A percentile compares a stretch with the other conserved stretches of the same genome.
These are phyloP conservation scores for Dryas octopetala DNA, from an alignment of 306 rosid genomes.

Conservation along the genomic window DNA sequence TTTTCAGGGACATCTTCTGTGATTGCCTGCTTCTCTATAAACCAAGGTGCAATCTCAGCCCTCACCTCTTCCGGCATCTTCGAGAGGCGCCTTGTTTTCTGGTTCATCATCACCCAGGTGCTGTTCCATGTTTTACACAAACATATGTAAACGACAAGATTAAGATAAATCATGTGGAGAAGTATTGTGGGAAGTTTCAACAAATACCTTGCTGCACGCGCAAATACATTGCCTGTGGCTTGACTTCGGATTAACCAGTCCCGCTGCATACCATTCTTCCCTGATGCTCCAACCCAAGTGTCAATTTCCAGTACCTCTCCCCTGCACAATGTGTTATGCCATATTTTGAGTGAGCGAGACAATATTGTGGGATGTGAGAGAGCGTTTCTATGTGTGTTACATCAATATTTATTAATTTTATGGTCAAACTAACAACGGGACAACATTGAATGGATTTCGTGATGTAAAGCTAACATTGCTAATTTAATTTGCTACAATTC, in stretches of 20 bases:
- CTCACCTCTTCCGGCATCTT: slow-evolving; percentile 91
- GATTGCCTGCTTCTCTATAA: slow-evolving; percentile 72
- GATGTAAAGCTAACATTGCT: too few relatives aligned
- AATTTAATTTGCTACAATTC: too few relatives aligned
- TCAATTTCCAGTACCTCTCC: slow-evolving; percentile 85
- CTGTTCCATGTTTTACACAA: slow-evolving; percentile 47
- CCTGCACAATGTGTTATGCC: slow-evolving; percentile 43
- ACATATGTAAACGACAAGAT: slow-evolving; percentile 11
- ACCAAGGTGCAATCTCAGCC: slow-evolving; percentile 84
- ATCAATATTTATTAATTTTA: too few relatives aligned
- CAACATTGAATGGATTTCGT: too few relatives aligned
- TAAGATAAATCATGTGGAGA: neutral
- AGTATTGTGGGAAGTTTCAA: neutral
- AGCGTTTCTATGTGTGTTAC: too few relatives aligned
- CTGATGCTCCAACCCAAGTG: slow-evolving; percentile 96
- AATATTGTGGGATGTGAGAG: too few relatives aligned
- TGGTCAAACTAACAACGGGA: too few relatives aligned
- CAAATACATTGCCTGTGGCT: slow-evolving; percentile 67
- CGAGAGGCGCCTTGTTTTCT: slow-evolving; percentile 83
- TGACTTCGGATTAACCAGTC: slow-evolving; percentile 90
- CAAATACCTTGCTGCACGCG: slow-evolving; percentile 74
- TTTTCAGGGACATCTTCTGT: slow-evolving; percentile 61
- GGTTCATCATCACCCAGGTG: slow-evolving; percentile 99
- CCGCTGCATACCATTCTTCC: slow-evolving; percentile 91
- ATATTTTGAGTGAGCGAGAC: neutral